Base-by-base conservation (phyloP, 495 filamentous ascomycete genomes). In the Penicillium paradoxum region DNA sequence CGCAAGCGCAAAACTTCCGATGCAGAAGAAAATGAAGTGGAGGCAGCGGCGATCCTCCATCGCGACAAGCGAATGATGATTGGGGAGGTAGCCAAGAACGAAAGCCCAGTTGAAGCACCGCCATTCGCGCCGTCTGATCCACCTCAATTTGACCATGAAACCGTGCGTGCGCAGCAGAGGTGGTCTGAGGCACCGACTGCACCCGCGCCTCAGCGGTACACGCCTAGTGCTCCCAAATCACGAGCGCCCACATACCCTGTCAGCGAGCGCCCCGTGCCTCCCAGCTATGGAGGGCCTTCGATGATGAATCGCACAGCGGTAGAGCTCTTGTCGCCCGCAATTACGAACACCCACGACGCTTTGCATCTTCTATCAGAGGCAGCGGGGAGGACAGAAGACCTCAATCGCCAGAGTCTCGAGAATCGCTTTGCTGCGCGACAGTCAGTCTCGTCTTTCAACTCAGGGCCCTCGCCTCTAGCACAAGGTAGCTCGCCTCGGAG, bases 1-100 rank as follows among this genome's bases (percentile, higher is more conserved):
- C 81, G 93, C 58, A 97, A 97, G 83, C 80, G 89, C 60, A 95
- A 95, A 74, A 75, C 78, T 45, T 76, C 73, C 45, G 86, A 90
- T 51, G 83, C 79, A 22, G 64, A 65, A 27, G 78, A 82, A 32
- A 73, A 78, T n/a, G 68, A 63, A 27, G 14, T 76, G 83, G 53
- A 59, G 39, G 47, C 50, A 18, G 48, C 48, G 7, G 51, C 70
- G 60, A 46, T 78, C 44, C 64, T 78, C 42, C 65, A 80, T 74
- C 77, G 78, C 43, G 78, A 78, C 49, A 77, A 77, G 49, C 71
- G 75, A 29, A 70, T 72, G 67, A 74, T 73, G 69, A 65, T 73
- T 30, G 77, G 77, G 1, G 73, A 76, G 38, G 57, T 65, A 19
- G 41, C 63, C 27, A 61, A 67, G 33, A 68, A 68, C 55, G 65